Conservation (phyloP, 371 early-diverging fungal species). For the Mucor racemosus region DNA sequence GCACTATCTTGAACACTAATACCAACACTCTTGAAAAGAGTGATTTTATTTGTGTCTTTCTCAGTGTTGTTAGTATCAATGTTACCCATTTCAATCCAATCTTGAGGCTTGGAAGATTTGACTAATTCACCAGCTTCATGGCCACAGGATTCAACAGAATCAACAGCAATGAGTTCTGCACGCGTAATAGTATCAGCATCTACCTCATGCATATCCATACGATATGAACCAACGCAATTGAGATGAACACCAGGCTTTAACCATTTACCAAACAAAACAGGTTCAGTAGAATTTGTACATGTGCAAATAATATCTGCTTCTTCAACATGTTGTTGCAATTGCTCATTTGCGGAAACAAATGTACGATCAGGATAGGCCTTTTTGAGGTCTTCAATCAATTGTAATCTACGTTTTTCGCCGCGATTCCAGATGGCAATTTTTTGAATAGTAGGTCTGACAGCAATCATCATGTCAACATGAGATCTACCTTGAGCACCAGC, state of each 20-base stretch:
- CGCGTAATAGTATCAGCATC: slow-evolving; percentile 52
- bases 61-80: slow-evolving; percentile 27
- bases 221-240: slow-evolving; percentile 67
- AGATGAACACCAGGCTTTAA: slow-evolving; percentile 57
- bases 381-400: slow-evolving; percentile 41
- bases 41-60: slow-evolving; percentile 34
- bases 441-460: slow-evolving; percentile 48
- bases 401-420: slow-evolving; percentile 45
- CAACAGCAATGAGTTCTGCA: slow-evolving; percentile 51
- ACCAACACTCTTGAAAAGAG: slow-evolving; percentile 70
- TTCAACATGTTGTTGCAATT: slow-evolving; percentile 42
- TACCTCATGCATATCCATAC: slow-evolving; percentile 65
- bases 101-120: slow-evolving; percentile 43
- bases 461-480: slow-evolving; percentile 61
- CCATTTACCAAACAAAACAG: slow-evolving; percentile 59
- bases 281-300: slow-evolving; percentile 57
- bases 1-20: slow-evolving; percentile 70
- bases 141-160: slow-evolving; percentile 54
- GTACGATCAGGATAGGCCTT: slow-evolving; percentile 32
- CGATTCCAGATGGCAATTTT: slow-evolving; percentile 60
- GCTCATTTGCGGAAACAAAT: slow-evolving; percentile 38
- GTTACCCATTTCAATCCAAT: slow-evolving; percentile 54
- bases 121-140: slow-evolving; percentile 66
- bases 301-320: slow-evolving; percentile 66
- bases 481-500: slow-evolving; percentile 65